phyloP scores from a whole-genome alignment of 2,329 filamentous ascomycete genomes.

The Myriosclerotinia duriaeana region DNA sequence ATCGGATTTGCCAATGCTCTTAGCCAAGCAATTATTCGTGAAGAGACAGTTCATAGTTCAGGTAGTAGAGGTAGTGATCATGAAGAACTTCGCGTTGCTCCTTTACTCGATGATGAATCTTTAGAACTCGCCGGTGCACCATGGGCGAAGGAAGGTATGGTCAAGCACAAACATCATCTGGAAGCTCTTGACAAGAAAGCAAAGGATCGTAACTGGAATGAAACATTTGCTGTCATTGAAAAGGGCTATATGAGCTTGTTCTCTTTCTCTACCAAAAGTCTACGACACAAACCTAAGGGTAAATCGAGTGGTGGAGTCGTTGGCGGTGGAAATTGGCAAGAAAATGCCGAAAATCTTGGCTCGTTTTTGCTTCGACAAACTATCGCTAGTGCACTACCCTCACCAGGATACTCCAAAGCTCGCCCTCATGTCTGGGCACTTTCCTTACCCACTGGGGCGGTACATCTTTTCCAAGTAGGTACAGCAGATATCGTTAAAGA shows the following conservation, averaged over 20 bases:
- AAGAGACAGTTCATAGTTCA: slow-evolving; percentile 64
- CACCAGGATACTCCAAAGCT: slow-evolving; percentile 88
- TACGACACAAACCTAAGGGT: slow-evolving; percentile 64
- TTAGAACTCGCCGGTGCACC: slow-evolving; percentile 91
- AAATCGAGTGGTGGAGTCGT: slow-evolving; percentile 63
- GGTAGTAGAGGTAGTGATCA: slow-evolving; percentile 37
- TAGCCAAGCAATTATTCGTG: slow-evolving; percentile 93
- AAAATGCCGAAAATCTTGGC: slow-evolving; percentile 87
- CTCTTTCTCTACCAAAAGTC: slow-evolving; percentile 81
- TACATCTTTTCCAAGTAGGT: slow-evolving; percentile 97
- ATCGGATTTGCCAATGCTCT: slow-evolving; percentile 97
- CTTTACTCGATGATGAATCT: slow-evolving; percentile 86
- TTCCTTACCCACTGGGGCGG: slow-evolving; percentile 85
- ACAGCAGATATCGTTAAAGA: slow-evolving; percentile 93
- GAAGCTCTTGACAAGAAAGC: slow-evolving; percentile 88
- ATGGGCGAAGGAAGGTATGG: slow-evolving; percentile 95
- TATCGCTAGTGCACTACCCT: slow-evolving; percentile 83
- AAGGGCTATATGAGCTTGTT: slow-evolving; percentile 94
- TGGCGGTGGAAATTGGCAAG: slow-evolving; percentile 96
- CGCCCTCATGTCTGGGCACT: slow-evolving; percentile 93
- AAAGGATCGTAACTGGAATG: slow-evolving; percentile 90
- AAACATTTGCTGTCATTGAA: slow-evolving; percentile 94
- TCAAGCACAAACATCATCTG: slow-evolving; percentile 95
- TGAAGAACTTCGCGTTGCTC: slow-evolving; percentile 48
- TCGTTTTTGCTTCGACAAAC: slow-evolving; percentile 88